Conservation (phyloP, 1,284 basidiomycete genomes). For the Trichosporon faecale region DNA sequence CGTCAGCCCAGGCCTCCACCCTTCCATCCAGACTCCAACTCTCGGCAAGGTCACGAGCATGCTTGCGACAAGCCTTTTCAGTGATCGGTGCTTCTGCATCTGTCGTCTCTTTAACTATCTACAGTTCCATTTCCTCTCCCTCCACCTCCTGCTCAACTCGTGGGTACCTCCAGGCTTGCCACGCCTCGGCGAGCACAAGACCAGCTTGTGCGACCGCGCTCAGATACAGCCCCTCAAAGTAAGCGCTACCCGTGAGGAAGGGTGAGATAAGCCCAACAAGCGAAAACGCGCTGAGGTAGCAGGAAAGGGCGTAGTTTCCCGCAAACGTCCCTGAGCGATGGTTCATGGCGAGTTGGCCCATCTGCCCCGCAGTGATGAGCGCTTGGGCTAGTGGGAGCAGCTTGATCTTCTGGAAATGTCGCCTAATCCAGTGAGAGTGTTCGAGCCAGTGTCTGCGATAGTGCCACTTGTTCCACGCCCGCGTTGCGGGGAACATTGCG, state of each 20-base stretch:
- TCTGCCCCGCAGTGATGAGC: background rate
- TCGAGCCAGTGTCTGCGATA: background rate
- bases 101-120: background rate
- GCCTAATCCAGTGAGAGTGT: no score
- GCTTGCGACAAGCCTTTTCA: no score
- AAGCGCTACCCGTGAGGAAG: background rate
- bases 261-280: background rate
- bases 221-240: background rate
- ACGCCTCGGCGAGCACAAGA: background rate
- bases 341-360: background rate
- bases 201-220: background rate
- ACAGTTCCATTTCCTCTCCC: background rate
- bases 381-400: background rate
- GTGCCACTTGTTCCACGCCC: background rate
- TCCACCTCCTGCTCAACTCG: background rate
- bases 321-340: background rate
- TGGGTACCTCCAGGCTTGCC: background rate
- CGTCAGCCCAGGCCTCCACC: no score
- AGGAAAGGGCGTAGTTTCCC: background rate
- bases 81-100: no score
- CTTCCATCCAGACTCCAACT: no score
- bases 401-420: background rate
- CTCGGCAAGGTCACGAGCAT: no score
- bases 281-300: background rate
- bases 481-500: background rate